These are phyloP conservation scores for Closterium sp. DNA, from an alignment of 139 green algal genomes.

Conservation along the genomic window DNA sequence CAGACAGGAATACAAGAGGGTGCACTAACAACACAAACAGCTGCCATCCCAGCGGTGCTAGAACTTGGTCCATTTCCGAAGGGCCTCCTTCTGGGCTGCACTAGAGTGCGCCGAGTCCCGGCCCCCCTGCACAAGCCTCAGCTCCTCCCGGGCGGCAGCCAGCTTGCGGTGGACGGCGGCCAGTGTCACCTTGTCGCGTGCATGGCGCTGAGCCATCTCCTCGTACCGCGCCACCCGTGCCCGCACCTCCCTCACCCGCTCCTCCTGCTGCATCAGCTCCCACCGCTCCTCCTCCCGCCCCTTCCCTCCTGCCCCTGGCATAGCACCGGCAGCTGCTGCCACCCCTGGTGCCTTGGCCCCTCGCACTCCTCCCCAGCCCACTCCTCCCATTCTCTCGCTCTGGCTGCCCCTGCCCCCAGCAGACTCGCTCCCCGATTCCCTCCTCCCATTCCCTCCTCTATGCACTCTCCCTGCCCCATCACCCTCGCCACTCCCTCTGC, in stretches of 20 bases:
- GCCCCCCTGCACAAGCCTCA: background rate
- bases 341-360: background rate
- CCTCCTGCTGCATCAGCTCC: constrained; percentile 1
- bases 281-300: background rate
- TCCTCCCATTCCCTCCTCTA: too few species aligned
- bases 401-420: background rate
- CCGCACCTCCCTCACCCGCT: constrained; percentile 26
- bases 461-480: too few species aligned
- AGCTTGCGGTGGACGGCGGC: constrained; percentile 15
- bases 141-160: background rate
- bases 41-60: too few species aligned
- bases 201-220: constrained; percentile 27
- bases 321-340: background rate
- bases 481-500: background rate
- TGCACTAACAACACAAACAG: too few species aligned
- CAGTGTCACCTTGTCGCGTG: constrained; percentile 20
- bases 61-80: too few species aligned
- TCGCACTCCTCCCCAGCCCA: background rate
- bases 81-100: too few species aligned
- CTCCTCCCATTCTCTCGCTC: background rate
- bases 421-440: too few species aligned
- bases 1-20: too few species aligned
- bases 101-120: too few species aligned
- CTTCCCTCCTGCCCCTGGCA: background rate
- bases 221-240: constrained; percentile 14